Base-by-base conservation (phyloP, 805 yeast species). In the Wickerhamiella sorbophila region DNA sequence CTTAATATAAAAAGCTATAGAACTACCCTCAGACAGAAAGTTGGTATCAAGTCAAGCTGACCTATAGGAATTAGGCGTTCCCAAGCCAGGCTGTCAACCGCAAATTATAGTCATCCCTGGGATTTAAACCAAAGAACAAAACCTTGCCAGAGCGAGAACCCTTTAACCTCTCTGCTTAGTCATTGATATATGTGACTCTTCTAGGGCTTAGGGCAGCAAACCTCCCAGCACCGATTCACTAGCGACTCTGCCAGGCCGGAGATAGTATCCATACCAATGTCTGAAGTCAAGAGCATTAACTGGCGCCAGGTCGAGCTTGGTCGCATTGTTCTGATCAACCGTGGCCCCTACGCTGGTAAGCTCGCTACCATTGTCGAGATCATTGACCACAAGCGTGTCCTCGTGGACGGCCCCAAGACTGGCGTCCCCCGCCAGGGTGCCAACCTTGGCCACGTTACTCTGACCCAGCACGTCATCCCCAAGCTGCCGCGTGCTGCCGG, bases 221-320 rank as follows among this genome's bases (percentile, higher is more conserved):
- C 29, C 29, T 24, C 29, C 29, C 29, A 24, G 12, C 29, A 24
- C 29, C 6, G 29, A 24, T 24, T 24, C 29, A 24, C 29, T 24
- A 8, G 29, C 10, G 29, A 24, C 29, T 24, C 29, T 8, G 29
- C 29, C 10, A 12, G 10, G 12, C 29, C 12, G 29, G 29, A 24
- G 29, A 24, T 24, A 24, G 29, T 24, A 24, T 51, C 36, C 45
- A 57, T 62, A 60, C 62, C 75, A 40, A 49, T 77, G 83, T 75
- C 83, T 60, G 29, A 24, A 67, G 91, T 91, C 70, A 81, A 84
- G 75, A 83, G 94, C 68, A 75, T 94, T 69, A 83, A 83, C 88
- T 91, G 97, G 97, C 85, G 95, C 83, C 78, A 77, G 66, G 98
- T 91, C 69, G 95, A 88, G 78, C 83, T 87, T 66, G 98, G 98